Percentiles rank a stretch among this genome's conserved stretches.
These are phyloP conservation scores for Piromyces sp. DNA, from an alignment of 192 early-diverging fungal species.

Conservation along the genomic window DNA sequence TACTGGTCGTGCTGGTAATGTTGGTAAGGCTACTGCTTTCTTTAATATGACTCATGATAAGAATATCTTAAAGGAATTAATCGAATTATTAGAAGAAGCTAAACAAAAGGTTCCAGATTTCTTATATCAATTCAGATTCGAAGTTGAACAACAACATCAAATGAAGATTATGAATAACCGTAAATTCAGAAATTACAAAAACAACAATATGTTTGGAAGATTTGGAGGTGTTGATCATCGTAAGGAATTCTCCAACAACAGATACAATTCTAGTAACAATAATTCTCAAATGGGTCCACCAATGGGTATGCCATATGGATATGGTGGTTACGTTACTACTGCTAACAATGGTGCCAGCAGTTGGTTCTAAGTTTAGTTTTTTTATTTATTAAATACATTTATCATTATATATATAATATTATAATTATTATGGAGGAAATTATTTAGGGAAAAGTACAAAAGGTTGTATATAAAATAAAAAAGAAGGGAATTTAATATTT, in stretches of 20 bases:
- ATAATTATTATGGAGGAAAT: not conserved
- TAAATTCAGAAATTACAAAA: conserved; percentile 12
- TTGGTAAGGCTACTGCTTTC: conserved; percentile 80
- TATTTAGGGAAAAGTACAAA: conserved; percentile 2
- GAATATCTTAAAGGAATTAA: conserved; percentile 61
- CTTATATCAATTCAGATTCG: conserved; percentile 31
- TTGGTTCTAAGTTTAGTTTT: conserved; percentile 36
- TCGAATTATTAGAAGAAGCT: conserved; percentile 78
- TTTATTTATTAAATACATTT: conserved; percentile 2
- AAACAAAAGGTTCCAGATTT: conserved; percentile 82
- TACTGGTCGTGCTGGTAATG: conserved; percentile 92
- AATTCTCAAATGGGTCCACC: not conserved
- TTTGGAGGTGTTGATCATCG: not conserved
- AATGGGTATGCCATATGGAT: conserved; percentile 4
- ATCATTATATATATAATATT: not conserved
- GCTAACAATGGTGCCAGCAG: conserved; percentile 30
- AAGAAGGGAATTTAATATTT: conserved; percentile 8
- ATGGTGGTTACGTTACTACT: conserved; percentile 6
- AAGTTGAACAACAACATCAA: conserved; percentile 37
- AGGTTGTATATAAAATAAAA: conserved; percentile 5
- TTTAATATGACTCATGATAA: conserved; percentile 84
- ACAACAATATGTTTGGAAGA: not conserved
- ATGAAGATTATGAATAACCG: conserved; percentile 34
- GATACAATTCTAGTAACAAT: conserved; percentile 13
- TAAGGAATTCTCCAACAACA: not conserved